Percentiles rank a stretch among this genome's conserved stretches.
Evolutionary conservation across 2,329 filamentous ascomycete genomes (phyloP).

Genomic region (Penicillium paneum): DNA sequence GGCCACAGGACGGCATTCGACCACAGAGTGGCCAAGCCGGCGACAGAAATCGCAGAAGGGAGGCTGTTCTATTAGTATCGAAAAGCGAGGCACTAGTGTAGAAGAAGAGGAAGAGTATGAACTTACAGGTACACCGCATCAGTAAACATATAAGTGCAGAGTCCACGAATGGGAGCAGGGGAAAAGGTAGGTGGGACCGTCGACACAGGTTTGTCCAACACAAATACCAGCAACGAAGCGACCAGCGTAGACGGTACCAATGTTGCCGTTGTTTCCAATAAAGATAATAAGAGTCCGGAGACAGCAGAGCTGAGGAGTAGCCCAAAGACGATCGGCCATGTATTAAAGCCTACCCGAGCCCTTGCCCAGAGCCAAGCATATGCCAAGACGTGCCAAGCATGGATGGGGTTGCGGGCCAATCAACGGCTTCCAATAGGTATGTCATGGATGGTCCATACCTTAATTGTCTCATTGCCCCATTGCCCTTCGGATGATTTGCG

Average conservation of each 20-base stretch:
- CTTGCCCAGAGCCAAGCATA: neutral
- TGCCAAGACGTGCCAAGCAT: too few species aligned
- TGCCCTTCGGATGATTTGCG: neutral
- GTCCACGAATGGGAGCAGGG: conserved; percentile 67
- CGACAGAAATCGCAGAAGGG: too few species aligned
- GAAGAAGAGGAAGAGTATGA: neutral
- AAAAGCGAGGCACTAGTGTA: neutral
- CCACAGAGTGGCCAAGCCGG: too few species aligned
- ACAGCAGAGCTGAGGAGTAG: conserved; percentile 56
- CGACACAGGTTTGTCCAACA: conserved; percentile 65
- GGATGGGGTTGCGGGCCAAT: neutral
- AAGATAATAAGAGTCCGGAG: conserved; percentile 59
- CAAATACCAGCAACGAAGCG: conserved; percentile 65
- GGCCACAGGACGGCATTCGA: too few species aligned
- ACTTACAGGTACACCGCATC: conserved; percentile 61
- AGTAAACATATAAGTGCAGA: conserved; percentile 65
- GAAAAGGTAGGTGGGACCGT: conserved; percentile 37
- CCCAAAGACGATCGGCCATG: conserved; percentile 45
- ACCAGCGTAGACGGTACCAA: conserved; percentile 61
- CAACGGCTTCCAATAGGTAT: too few species aligned
- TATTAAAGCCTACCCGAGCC: neutral
- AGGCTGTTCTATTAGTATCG: too few species aligned
- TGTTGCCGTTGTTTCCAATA: conserved; percentile 54
- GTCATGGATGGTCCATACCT: neutral
- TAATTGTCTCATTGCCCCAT: neutral